Conservation (phyloP, 768 basidiomycete species). For the Tubosaeta brunneosetosa region DNA sequence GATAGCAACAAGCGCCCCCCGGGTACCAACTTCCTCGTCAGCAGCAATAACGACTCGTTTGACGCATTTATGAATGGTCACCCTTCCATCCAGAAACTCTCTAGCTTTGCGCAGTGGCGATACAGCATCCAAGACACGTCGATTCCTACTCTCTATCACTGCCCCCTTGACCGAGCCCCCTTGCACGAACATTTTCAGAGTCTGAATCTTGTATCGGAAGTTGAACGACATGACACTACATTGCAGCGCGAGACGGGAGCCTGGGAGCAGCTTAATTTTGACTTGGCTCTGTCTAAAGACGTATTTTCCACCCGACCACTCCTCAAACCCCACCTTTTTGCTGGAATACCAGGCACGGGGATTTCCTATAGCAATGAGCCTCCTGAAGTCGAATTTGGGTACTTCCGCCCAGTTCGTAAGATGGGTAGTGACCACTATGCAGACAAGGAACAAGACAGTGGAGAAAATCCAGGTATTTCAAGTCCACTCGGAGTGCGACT, state of each 20-base stretch:
- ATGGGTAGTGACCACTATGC: conserved; percentile 24
- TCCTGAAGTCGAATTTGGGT: conserved; percentile 58
- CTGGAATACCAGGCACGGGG: conserved; percentile 14
- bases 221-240: conserved; percentile 36
- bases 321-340: conserved; percentile 15
- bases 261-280: conserved; percentile 57
- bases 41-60: conserved; percentile 50
- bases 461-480: conserved; percentile 20
- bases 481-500: conserved; percentile 54
- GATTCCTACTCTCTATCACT: conserved; percentile 37
- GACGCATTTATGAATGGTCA: conserved; percentile 48
- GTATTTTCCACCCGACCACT: conserved; percentile 50
- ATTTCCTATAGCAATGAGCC: conserved; percentile 53
- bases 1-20: conserved; percentile 40
- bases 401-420: conserved; percentile 47
- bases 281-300: conserved; percentile 55
- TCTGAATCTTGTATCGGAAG: conserved; percentile 40
- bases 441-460: conserved; percentile 18
- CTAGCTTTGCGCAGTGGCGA: conserved; percentile 49
- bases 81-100: conserved; percentile 37
- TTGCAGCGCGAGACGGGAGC: conserved; percentile 49
- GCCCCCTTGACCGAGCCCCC: conserved; percentile 31
- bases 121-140: conserved; percentile 45
- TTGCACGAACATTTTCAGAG: conserved; percentile 37
- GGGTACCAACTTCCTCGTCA: conserved; percentile 57